A percentile compares a stretch with the other conserved stretches of the same genome.
Evolutionary conservation across 192 early-diverging fungal species (phyloP).

Genomic region (Umbelopsis vinacea): DNA sequence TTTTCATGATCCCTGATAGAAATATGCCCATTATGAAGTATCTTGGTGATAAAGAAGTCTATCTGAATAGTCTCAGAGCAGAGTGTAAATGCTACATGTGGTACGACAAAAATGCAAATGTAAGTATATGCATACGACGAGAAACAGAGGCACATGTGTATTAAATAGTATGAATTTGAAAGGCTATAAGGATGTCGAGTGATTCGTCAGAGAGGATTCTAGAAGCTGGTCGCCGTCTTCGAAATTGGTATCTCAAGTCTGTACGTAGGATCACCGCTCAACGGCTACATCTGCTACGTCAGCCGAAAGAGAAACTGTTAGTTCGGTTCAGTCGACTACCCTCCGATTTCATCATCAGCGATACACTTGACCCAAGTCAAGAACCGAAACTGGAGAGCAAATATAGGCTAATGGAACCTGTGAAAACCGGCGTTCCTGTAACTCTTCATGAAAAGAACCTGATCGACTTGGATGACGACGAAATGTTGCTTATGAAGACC

Average conservation of each 20-base stretch:
- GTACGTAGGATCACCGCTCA: neutral
- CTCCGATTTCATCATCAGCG: neutral
- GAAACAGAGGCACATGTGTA: too few relatives aligned
- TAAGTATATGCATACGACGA: neutral
- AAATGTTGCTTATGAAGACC: neutral
- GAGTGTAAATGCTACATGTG: conserved; percentile 45
- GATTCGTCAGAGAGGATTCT: conserved; percentile 22
- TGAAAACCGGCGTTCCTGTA: conserved; percentile 1
- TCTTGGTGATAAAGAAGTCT: conserved; percentile 38
- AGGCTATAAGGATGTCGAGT: conserved; percentile 27
- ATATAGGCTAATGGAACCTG: conserved; percentile 26
- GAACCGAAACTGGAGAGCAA: conserved; percentile 1
- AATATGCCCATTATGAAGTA: conserved; percentile 27
- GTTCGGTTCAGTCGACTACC: conserved; percentile 24
- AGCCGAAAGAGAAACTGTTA: conserved; percentile 25
- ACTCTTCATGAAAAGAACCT: conserved; percentile 21
- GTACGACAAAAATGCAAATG: conserved; percentile 31
- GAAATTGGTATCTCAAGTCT: conserved; percentile 43
- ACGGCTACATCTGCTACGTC: conserved; percentile 11
- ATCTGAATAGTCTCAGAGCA: conserved; percentile 38
- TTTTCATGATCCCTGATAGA: conserved; percentile 37
- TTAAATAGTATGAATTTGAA: neutral
- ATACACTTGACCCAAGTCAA: neutral
- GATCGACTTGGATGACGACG: conserved; percentile 28
- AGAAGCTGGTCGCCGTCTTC: conserved; percentile 36